phyloP scores from a whole-genome alignment of 2,329 filamentous ascomycete species.

The Trichoderma brevicompactum region DNA sequence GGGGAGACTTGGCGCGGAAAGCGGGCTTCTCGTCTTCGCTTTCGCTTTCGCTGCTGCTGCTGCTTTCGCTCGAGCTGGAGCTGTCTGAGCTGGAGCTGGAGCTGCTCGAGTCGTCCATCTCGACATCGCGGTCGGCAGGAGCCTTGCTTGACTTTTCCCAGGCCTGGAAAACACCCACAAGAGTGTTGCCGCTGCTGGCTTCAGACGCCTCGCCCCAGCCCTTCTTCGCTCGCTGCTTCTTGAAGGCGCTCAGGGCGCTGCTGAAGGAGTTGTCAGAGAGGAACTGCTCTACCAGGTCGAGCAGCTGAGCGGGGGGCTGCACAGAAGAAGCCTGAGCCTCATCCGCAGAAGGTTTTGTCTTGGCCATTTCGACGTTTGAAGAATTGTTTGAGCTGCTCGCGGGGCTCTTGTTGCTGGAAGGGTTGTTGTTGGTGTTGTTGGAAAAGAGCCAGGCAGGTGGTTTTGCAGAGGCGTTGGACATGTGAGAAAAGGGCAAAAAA shows the following conservation, averaged over 20 bases:
- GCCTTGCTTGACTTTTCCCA: slow-evolving; percentile 49
- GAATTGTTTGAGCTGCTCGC: slow-evolving; percentile 30
- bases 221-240: slow-evolving; percentile 63
- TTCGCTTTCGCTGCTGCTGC: slow-evolving; percentile 40
- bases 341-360: slow-evolving; percentile 36
- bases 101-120: slow-evolving; percentile 30
- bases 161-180: slow-evolving; percentile 55
- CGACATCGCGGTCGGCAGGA: slow-evolving; percentile 32
- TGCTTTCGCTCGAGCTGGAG: slow-evolving; percentile 33
- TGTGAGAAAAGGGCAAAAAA: not conserved
- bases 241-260: slow-evolving; percentile 64
- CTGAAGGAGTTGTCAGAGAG: slow-evolving; percentile 68
- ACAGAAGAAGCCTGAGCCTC: slow-evolving; percentile 28
- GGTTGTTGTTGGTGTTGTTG: slow-evolving; percentile 42
- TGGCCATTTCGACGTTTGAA: slow-evolving; percentile 41
- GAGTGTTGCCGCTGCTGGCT: slow-evolving; percentile 40
- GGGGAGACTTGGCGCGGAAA: slow-evolving; percentile 32
- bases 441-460: slow-evolving; percentile 52
- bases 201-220: slow-evolving; percentile 48
- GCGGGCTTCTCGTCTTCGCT: slow-evolving; percentile 32
- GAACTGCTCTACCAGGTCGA: slow-evolving; percentile 70
- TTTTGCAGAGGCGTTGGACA: slow-evolving; percentile 27
- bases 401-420: slow-evolving; percentile 1
- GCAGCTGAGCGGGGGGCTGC: slow-evolving; percentile 60
- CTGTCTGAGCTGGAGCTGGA: slow-evolving; percentile 39